Evolutionary conservation across 2,329 filamentous ascomycete species (phyloP).

Genomic region (Penicillium fuscoglaucum): DNA sequence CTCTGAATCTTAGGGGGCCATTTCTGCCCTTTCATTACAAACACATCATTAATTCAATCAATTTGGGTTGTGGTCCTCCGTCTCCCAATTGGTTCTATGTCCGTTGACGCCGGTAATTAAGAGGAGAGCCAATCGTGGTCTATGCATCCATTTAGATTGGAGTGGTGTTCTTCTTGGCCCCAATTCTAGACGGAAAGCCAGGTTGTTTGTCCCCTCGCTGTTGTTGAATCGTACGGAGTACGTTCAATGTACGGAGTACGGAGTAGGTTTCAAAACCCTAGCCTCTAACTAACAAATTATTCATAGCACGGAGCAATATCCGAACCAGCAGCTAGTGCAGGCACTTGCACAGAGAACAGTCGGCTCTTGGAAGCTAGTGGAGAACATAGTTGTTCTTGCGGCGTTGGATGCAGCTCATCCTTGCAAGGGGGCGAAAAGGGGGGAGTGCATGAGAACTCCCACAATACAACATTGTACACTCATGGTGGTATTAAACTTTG

Average conservation of each 20-base stretch:
- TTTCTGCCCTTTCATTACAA: background rate
- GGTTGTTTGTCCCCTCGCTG: background rate
- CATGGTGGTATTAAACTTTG: background rate
- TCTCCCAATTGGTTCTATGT: background rate
- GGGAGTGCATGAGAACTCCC: background rate
- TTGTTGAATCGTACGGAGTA: background rate
- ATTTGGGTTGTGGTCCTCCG: background rate
- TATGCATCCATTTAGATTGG: background rate
- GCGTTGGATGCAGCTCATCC: background rate
- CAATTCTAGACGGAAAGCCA: background rate
- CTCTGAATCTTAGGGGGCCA: background rate
- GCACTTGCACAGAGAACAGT: too few species aligned
- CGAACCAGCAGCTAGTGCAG: too few species aligned
- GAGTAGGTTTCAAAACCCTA: background rate
- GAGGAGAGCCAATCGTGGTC: background rate
- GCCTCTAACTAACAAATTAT: too few species aligned
- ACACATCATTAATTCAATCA: background rate
- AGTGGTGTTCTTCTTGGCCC: background rate
- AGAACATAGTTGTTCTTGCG: background rate
- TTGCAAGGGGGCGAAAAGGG: background rate
- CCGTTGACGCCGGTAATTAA: background rate
- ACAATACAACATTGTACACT: background rate
- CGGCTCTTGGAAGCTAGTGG: background rate
- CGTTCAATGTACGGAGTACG: background rate
- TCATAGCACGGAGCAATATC: background rate